Evolutionary conservation across 768 basidiomycete species (phyloP).

Genomic region (Leccinum rimulosum): DNA sequence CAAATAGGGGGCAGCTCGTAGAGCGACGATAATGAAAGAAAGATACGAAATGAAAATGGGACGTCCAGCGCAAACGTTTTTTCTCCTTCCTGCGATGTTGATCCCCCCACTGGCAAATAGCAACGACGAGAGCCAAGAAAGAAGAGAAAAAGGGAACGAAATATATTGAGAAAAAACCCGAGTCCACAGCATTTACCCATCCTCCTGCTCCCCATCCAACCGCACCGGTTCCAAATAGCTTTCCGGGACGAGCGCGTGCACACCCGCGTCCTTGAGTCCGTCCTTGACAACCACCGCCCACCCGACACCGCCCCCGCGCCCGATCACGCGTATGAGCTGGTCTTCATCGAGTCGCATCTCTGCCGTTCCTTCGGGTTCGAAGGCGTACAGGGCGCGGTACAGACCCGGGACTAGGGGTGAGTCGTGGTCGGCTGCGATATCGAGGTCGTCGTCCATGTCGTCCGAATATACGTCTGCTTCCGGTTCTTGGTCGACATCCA

Average conservation of each 20-base stretch:
- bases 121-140: not conserved
- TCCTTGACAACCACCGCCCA: conserved; percentile 71
- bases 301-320: conserved; percentile 73
- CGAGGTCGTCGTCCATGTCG: conserved; percentile 17
- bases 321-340: conserved; percentile 70
- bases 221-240: conserved; percentile 66
- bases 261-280: conserved; percentile 33
- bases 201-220: conserved; percentile 29
- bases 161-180: not conserved
- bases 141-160: not conserved
- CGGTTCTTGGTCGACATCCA: conserved; percentile 24
- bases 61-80: not conserved
- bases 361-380: conserved; percentile 76
- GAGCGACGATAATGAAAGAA: not conserved
- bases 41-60: not conserved
- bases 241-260: conserved; percentile 76
- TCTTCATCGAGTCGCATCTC: conserved; percentile 82
- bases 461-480: conserved; percentile 32
- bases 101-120: not conserved
- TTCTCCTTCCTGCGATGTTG: not conserved
- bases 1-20: not conserved
- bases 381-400: conserved; percentile 76
- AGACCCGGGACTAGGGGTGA: conserved; percentile 59
- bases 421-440: conserved; percentile 17
- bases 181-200: conserved; percentile 1